A percentile compares a stretch with the other conserved stretches of the same genome.
Conservation (phyloP, 148 eudicot species). For the Chenopodium formosanum region DNA sequence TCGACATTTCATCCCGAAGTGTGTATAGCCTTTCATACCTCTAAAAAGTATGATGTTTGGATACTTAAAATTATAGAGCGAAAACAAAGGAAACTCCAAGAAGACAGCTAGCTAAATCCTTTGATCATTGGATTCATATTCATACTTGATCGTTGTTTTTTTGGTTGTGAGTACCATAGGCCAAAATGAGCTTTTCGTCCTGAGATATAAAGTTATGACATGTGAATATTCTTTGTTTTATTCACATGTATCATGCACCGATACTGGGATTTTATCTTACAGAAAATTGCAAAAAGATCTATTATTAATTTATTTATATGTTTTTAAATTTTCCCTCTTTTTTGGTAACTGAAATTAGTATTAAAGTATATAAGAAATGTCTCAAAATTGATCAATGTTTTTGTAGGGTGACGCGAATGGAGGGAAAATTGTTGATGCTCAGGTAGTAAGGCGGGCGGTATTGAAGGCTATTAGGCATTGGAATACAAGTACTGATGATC, state of each 20-base stretch:
- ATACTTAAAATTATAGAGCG: slow-evolving; percentile 9
- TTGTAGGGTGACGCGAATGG: slow-evolving; percentile 51
- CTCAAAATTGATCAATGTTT: not conserved
- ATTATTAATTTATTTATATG: not conserved
- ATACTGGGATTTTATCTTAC: slow-evolving; percentile 16
- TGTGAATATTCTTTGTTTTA: slow-evolving; percentile 45
- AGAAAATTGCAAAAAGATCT: not conserved
- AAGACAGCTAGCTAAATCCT: slow-evolving; percentile 6
- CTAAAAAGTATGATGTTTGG: slow-evolving; percentile 10
- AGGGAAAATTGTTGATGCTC: slow-evolving; percentile 53
- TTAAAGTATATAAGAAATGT: not conserved
- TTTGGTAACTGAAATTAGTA: not conserved
- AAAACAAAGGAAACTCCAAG: slow-evolving; percentile 15
- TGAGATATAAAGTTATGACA: slow-evolving; percentile 30
- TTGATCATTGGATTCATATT: slow-evolving; percentile 5
- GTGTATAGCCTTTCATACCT: not conserved
- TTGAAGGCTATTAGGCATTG: slow-evolving; percentile 64
- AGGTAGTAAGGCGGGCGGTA: slow-evolving; percentile 59
- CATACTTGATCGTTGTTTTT: slow-evolving; percentile 1
- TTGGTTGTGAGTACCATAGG: slow-evolving; percentile 16
- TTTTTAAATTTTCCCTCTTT: not conserved
- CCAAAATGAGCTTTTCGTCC: slow-evolving; percentile 24
- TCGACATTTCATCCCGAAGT: not conserved
- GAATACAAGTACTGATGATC: slow-evolving; percentile 42
- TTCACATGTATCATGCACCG: slow-evolving; percentile 36